Base-by-base conservation (phyloP, 2,329 filamentous ascomycete genomes). In the Phialophora chinensis region DNA sequence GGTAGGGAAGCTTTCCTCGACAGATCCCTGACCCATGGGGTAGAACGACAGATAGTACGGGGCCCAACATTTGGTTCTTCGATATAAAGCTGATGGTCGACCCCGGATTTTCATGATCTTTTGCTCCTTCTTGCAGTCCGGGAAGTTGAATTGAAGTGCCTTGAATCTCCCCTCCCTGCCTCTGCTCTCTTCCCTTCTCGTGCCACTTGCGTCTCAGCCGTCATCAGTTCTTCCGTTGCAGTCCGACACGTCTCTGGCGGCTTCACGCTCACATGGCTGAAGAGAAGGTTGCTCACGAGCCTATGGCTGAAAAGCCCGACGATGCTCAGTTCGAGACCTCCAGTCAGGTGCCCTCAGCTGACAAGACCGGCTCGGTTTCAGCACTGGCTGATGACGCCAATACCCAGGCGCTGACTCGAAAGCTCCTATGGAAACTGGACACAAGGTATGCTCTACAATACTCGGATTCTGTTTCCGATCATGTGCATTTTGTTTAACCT, bases 381-480 rank as follows among this genome's bases (percentile, higher is more conserved):
- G 56, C 12, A 12, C 47, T 60, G 57, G 35, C 27, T 25, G 59
- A 66, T 14, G 68, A 66, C 61, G 66, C 63, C 7, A 44, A 63
- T 29, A 66, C 60, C n/a, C 66, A 68, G 59, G 58, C 62, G 11
- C 69, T 84, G 67, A 81, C 79, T 20, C 77, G 79, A 33, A 79
- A 74, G 55, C 74, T 87, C 29, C 74, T 88, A 20, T 80, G 81
- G 72, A 87, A 87, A 75, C 79, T 86, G 67, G 85, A 87, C 75
- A 78, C 81, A 25, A 81, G 83, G 84, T 67, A 62, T 27, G 53
- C 31, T 44, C 25, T 53, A 20, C 12, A 4, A 35, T 49, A 44
- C 23, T 27, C 17, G 17, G 23, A 3, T 35, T 38, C 20, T 12
- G 23, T 23, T 17, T 31, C 27, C n/a, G 23, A 31, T 38, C 31